Percentiles rank a stretch among this genome's conserved stretches.
phyloP scores from a whole-genome alignment of 306 rosid genomes.

The Casuarina glauca region DNA sequence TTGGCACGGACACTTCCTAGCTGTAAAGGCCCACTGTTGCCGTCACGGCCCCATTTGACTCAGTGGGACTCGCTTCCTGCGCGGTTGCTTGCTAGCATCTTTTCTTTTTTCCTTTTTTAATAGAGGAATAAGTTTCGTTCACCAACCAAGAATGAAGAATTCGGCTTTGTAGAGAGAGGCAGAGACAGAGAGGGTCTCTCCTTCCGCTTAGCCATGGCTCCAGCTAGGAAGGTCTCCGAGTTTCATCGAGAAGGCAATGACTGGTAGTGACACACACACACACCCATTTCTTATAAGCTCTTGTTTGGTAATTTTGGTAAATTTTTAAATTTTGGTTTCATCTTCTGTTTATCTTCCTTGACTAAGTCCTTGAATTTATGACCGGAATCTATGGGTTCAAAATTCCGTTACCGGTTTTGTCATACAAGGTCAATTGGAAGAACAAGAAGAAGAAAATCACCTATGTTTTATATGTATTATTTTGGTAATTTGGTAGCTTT shows the following conservation, averaged over 20 bases:
- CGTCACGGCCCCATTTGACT: conserved; percentile 38
- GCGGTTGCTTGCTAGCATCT: conserved; percentile 25
- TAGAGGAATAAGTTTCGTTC: conserved; percentile 31
- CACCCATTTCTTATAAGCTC: conserved; percentile 2
- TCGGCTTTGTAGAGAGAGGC: conserved; percentile 39
- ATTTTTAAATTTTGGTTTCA: background rate
- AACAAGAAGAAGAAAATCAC: conserved; percentile 5
- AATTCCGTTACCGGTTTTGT: background rate
- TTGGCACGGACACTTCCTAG: conserved; percentile 26
- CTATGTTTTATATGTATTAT: background rate
- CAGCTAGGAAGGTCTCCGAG: conserved; percentile 69
- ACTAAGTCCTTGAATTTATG: conserved; percentile 4
- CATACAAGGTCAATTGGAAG: background rate
- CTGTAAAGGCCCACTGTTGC: conserved; percentile 49
- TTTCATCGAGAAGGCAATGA: conserved; percentile 70
- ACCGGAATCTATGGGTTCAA: conserved; percentile 3
- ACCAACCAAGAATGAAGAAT: conserved; percentile 40
- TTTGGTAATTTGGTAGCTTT: conserved; percentile 4
- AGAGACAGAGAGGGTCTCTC: conserved; percentile 14
- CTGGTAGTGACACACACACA: conserved; percentile 47
- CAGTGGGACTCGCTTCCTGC: conserved; percentile 39
- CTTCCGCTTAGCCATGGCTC: conserved; percentile 66
- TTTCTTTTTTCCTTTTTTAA: conserved; percentile 17
- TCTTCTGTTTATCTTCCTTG: conserved; percentile 1
- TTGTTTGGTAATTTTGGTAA: background rate